Percentiles rank a stretch among this genome's conserved stretches.
Evolutionary conservation across 768 basidiomycete genomes (phyloP).

Genomic region (Termitomyces sp.): DNA sequence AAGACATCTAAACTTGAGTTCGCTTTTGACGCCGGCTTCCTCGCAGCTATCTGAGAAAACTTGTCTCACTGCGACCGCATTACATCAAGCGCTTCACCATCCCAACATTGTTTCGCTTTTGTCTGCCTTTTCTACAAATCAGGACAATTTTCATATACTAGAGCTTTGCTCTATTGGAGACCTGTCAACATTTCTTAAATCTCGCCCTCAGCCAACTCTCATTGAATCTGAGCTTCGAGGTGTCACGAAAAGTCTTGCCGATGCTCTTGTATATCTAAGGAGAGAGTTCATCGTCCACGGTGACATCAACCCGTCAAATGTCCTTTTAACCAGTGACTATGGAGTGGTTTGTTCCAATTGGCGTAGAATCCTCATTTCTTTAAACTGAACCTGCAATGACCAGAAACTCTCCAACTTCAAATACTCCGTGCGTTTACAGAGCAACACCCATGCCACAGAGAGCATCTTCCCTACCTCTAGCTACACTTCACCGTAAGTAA

Average conservation of each 20-base stretch:
- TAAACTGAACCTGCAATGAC: neutral
- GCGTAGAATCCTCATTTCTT: neutral
- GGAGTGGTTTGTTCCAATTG: slow-evolving; percentile 35
- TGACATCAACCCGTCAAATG: slow-evolving; percentile 36
- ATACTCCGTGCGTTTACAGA: slow-evolving; percentile 29
- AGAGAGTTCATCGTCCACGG: slow-evolving; percentile 44
- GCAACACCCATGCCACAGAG: slow-evolving; percentile 19
- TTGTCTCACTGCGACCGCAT: slow-evolving; percentile 15
- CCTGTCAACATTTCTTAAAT: slow-evolving; percentile 30
- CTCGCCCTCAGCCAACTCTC: slow-evolving; percentile 22
- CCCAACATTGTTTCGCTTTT: slow-evolving; percentile 48
- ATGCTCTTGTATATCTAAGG: slow-evolving; percentile 42
- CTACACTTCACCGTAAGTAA: slow-evolving; percentile 42
- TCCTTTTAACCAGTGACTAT: slow-evolving; percentile 39
- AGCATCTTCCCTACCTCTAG: slow-evolving; percentile 22
- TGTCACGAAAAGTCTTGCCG: slow-evolving; percentile 37
- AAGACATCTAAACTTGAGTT: neutral
- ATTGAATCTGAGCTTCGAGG: slow-evolving; percentile 36
- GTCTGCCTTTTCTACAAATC: slow-evolving; percentile 34
- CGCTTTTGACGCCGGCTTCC: neutral
- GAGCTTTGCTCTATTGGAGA: slow-evolving; percentile 46
- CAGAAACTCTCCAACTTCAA: slow-evolving; percentile 49
- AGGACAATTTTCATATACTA: slow-evolving; percentile 36
- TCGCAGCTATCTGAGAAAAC: slow-evolving; percentile 12
- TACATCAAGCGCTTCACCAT: slow-evolving; percentile 46